phyloP scores from a whole-genome alignment of 2,329 filamentous ascomycete genomes.

The Colletotrichum musicola region DNA sequence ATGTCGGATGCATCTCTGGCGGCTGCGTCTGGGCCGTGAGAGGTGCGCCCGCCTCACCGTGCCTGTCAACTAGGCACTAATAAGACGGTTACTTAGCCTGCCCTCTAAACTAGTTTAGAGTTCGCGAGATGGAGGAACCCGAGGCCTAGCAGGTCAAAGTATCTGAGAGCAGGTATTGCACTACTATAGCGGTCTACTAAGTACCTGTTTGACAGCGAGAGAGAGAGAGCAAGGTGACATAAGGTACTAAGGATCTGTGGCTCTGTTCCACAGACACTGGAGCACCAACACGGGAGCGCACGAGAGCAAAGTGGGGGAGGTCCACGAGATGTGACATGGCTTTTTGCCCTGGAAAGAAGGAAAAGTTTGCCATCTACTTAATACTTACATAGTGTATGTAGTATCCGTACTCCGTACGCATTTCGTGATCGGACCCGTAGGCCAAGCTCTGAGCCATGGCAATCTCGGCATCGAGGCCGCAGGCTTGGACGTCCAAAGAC shows the following conservation, averaged over 20 bases:
- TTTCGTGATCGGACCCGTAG: conserved; percentile 18
- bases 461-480: conserved; percentile 4
- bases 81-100: neutral
- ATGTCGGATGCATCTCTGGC: conserved; percentile 2
- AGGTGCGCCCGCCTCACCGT: no score
- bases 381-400: neutral
- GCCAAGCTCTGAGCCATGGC: conserved; percentile 1
- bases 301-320: conserved; percentile 7
- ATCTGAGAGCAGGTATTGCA: neutral
- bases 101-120: conserved; percentile 2
- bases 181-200: neutral
- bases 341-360: neutral
- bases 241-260: no score
- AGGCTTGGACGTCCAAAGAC: neutral
- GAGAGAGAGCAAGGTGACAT: no score
- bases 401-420: neutral
- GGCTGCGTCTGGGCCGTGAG: neutral
- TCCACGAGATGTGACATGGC: neutral
- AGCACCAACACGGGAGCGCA: neutral
- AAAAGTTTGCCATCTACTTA: conserved; percentile 8
- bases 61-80: no score
- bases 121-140: conserved; percentile 6
- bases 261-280: no score
- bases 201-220: neutral
- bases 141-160: conserved; percentile 8